phyloP scores from a whole-genome alignment of 2,329 filamentous ascomycete genomes.

The Corniculantispora saksenae region DNA sequence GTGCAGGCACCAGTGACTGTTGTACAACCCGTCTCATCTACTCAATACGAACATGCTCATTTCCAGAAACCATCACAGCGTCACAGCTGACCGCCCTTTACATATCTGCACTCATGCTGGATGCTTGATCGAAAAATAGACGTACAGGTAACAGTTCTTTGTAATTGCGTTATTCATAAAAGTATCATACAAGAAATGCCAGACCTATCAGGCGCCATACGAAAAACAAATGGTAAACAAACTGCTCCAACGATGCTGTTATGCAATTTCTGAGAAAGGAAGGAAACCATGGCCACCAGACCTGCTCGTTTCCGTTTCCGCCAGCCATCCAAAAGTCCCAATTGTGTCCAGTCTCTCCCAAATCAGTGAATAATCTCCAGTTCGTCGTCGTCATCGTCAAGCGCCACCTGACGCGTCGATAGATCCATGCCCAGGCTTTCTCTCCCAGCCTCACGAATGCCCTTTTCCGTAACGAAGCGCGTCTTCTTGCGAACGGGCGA shows the following conservation, averaged over 20 bases:
- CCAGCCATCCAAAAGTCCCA: neutral
- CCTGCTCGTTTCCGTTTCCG: neutral
- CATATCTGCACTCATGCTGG: neutral
- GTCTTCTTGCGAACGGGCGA: conserved; percentile 69
- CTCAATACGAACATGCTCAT: neutral
- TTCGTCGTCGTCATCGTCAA: conserved; percentile 46
- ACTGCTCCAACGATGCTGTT: conserved; percentile 9
- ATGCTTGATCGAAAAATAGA: neutral
- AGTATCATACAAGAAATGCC: conserved; percentile 15
- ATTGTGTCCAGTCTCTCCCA: neutral
- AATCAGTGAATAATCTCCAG: conserved; percentile 46
- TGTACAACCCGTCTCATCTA: neutral
- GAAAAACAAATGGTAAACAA: conserved; percentile 1
- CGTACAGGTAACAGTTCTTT: neutral
- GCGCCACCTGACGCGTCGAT: conserved; percentile 34
- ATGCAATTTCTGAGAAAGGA: neutral
- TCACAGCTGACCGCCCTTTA: neutral
- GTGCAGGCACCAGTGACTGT: neutral
- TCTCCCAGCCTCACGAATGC: conserved; percentile 74
- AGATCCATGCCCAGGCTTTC: conserved; percentile 67
- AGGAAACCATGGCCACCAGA: neutral
- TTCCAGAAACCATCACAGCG: neutral
- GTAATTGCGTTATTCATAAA: conserved; percentile 6
- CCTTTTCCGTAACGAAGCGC: conserved; percentile 75
- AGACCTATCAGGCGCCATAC: neutral